Base-by-base conservation (phyloP, 768 basidiomycete genomes). In the Termitomyces sp. region DNA sequence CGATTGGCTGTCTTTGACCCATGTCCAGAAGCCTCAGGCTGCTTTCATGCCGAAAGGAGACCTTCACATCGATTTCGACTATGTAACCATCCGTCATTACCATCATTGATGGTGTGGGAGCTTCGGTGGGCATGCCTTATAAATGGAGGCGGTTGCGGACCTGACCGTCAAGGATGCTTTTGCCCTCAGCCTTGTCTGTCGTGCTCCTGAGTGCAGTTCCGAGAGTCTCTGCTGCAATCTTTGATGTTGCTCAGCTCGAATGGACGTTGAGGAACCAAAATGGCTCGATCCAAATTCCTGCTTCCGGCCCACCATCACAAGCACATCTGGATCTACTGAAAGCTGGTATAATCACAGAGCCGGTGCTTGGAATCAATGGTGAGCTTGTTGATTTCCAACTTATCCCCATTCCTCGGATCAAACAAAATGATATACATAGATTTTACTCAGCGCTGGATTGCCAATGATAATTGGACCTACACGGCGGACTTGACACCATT, bases 381-480 rank as follows among this genome's bases (percentile, higher is more conserved):
- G 22, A n/a, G 61, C 42, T 24, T 38, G 24, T 32, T 15, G 5
- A 35, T 37, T 0, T 6, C 19, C 9, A 3, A 21, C 28, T n/a
- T 11, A n/a, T 9, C 22, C 6, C 19, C 17, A 42, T 19, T 10
- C 21, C 9, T 17, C 35, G 22, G 28, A 34, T 45, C 26, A 17
- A 40, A 42, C 14, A 30, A 24, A 21, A 32, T 19, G 9, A 24
- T 32, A n/a, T n/a, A n/a, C n/a, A n/a, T n/a, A 82, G 80, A 83
- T 54, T 80, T 77, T 56, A 77, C 76, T 1, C 72, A 82, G 60
- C 70, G 82, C 57, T 83, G 80, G 81, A 69, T 83, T 45, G 72
- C 74, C 30, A 68, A 77, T 49, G 81, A 83, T 53, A 78, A 79
- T 54, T 84, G 83, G 81, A 81, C 79, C 0, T 82, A 82, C 58